Percentiles rank a stretch among this genome's conserved stretches.
phyloP scores from a whole-genome alignment of 2,329 filamentous ascomycete genomes.

The Aphanocladium album region DNA sequence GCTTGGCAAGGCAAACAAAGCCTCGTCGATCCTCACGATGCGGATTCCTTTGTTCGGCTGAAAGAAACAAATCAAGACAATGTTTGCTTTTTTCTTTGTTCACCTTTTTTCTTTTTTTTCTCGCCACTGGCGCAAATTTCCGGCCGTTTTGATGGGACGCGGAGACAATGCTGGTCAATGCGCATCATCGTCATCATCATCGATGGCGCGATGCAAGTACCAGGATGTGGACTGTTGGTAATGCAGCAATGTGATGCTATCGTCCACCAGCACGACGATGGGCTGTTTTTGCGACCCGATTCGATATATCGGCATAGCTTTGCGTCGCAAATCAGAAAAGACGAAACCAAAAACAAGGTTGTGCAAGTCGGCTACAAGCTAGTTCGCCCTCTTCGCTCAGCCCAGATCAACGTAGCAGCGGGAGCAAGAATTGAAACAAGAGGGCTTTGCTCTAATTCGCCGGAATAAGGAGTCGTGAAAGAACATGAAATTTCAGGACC shows the following conservation, averaged over 20 bases:
- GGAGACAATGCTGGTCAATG: not conserved
- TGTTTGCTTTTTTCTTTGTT: too few relatives aligned
- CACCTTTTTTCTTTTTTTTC: too few relatives aligned
- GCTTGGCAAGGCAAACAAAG: not conserved
- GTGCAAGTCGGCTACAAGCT: too few relatives aligned
- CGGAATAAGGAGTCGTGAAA: not conserved
- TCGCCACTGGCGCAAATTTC: not conserved
- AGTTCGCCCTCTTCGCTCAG: not conserved
- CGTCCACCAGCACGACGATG: too few relatives aligned
- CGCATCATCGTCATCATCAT: not conserved
- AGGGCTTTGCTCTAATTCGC: not conserved
- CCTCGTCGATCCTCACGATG: not conserved
- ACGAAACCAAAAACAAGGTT: too few relatives aligned
- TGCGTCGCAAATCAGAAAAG: too few relatives aligned
- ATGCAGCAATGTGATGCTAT: too few relatives aligned
- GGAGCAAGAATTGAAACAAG: not conserved
- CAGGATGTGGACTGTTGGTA: too few relatives aligned
- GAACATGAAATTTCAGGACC: not conserved
- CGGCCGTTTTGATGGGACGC: not conserved
- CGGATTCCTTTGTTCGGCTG: not conserved
- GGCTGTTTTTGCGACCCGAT: too few relatives aligned
- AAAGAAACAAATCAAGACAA: not conserved
- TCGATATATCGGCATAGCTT: too few relatives aligned
- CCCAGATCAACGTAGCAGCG: not conserved
- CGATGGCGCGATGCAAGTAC: too few relatives aligned